phyloP scores from a whole-genome alignment of 768 basidiomycete genomes.

The Daedaleopsis sinensis region DNA sequence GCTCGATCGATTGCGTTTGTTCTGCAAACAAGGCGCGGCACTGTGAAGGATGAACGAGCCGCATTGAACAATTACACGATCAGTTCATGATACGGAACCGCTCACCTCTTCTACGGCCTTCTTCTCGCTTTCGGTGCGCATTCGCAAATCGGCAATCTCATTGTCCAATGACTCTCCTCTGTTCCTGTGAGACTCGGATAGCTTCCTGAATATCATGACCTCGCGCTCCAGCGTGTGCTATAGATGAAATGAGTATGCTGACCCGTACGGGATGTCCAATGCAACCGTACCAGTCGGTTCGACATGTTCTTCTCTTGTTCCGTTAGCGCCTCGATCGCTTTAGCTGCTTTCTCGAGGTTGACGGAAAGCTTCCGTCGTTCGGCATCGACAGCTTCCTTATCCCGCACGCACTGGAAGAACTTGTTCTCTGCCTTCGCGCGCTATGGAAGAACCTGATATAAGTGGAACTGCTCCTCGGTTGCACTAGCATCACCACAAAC shows the following conservation, averaged over 20 bases:
- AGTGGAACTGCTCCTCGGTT: no score
- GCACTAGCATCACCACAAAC: constrained; percentile 43
- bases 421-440: constrained; percentile 97
- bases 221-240: constrained; percentile 52
- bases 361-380: constrained; percentile 70
- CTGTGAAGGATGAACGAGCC: constrained; percentile 1
- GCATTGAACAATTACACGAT: neutral
- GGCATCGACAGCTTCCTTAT: constrained; percentile 79
- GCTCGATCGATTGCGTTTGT: constrained; percentile 34
- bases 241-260: neutral
- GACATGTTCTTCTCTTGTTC: constrained; percentile 65
- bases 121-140: constrained; percentile 40
- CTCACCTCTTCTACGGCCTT: constrained; percentile 45
- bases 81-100: neutral
- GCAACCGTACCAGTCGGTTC: constrained; percentile 57
- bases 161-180: constrained; percentile 34
- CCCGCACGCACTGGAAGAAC: constrained; percentile 87
- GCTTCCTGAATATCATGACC: constrained; percentile 36
- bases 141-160: constrained; percentile 38
- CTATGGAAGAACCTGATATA: constrained; percentile 40
- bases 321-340: constrained; percentile 64
- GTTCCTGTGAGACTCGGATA: constrained; percentile 30
- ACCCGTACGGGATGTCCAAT: neutral
- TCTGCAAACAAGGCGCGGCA: constrained; percentile 28
- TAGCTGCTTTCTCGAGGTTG: constrained; percentile 59